Conservation (phyloP, 805 yeast genomes). For the Komagataella mondaviorum region DNA sequence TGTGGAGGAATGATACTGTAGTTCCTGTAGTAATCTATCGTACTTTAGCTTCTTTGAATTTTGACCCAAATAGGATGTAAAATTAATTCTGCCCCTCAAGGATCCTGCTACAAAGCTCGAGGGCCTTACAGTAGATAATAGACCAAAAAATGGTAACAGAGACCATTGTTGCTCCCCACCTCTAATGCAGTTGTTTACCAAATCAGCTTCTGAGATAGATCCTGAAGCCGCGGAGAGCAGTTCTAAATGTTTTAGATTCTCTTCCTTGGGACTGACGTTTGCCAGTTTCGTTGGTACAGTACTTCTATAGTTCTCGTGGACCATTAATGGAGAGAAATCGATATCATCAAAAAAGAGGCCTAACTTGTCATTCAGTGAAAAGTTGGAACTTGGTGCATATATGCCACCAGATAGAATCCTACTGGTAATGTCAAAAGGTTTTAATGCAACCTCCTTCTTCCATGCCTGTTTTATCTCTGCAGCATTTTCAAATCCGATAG, state of each 20-base stretch:
- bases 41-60: slow-evolving; percentile 75
- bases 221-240: slow-evolving; percentile 72
- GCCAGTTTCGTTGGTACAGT: slow-evolving; percentile 38
- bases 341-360: slow-evolving; percentile 88
- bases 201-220: slow-evolving; percentile 73
- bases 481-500: slow-evolving; percentile 51
- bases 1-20: slow-evolving; percentile 78
- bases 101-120: slow-evolving; percentile 63
- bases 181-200: slow-evolving; percentile 70
- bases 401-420: slow-evolving; percentile 48
- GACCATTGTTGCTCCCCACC: slow-evolving; percentile 93
- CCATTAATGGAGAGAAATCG: slow-evolving; percentile 90
- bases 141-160: slow-evolving; percentile 80
- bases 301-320: slow-evolving; percentile 80
- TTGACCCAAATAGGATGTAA: slow-evolving; percentile 83
- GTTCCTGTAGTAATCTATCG: slow-evolving; percentile 66
- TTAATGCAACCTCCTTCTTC: slow-evolving; percentile 83
- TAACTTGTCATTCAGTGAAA: slow-evolving; percentile 65
- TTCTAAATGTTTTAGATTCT: slow-evolving; percentile 39
- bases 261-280: slow-evolving; percentile 13
- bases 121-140: slow-evolving; percentile 76
- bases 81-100: slow-evolving; percentile 54
- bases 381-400: slow-evolving; percentile 37
- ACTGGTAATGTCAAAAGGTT: slow-evolving; percentile 83
- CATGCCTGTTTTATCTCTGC: slow-evolving; percentile 51